phyloP scores from a whole-genome alignment of 2,329 filamentous ascomycete species.

The Lachnum nothofagi region DNA sequence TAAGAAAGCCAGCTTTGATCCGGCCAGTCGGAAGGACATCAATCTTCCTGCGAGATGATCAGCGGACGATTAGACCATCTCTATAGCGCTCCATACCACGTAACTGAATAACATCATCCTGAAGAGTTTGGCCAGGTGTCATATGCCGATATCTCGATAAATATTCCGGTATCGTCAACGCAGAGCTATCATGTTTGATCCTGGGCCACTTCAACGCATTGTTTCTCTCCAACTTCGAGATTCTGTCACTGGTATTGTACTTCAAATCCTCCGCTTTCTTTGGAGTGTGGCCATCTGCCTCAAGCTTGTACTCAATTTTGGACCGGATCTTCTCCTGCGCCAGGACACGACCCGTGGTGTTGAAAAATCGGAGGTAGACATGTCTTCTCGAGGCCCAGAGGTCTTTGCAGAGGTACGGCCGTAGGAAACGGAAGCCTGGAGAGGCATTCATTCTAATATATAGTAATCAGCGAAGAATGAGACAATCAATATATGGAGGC shows the following conservation, averaged over 20 bases:
- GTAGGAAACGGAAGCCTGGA: slow-evolving; percentile 46
- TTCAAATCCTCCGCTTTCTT: neutral
- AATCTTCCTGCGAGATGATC: slow-evolving; percentile 60
- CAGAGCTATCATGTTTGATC: slow-evolving; percentile 32
- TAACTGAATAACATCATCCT: slow-evolving; percentile 20
- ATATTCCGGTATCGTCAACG: slow-evolving; percentile 33
- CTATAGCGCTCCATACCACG: slow-evolving; percentile 24
- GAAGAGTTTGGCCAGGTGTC: slow-evolving; percentile 27
- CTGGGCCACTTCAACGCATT: slow-evolving; percentile 54
- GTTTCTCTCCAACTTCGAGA: slow-evolving; percentile 47
- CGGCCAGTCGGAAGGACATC: slow-evolving; percentile 62
- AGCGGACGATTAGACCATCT: slow-evolving; percentile 14
- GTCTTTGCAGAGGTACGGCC: slow-evolving; percentile 48
- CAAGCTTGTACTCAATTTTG: neutral
- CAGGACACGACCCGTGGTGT: slow-evolving; percentile 10
- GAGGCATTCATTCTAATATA: slow-evolving; percentile 41
- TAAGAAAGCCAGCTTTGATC: slow-evolving; percentile 78
- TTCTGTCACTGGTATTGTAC: slow-evolving; percentile 38
- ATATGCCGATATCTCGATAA: slow-evolving; percentile 34
- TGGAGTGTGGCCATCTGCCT: neutral
- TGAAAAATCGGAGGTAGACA: slow-evolving; percentile 48
- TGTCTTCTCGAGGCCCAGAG: slow-evolving; percentile 34
- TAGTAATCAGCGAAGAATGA: slow-evolving; percentile 12
- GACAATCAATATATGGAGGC: neutral
- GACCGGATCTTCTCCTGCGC: neutral